Percentiles rank a stretch among this genome's conserved stretches.
Conservation (phyloP, 2,329 filamentous ascomycete genomes). For the Fusarium neocosmosporiellum region DNA sequence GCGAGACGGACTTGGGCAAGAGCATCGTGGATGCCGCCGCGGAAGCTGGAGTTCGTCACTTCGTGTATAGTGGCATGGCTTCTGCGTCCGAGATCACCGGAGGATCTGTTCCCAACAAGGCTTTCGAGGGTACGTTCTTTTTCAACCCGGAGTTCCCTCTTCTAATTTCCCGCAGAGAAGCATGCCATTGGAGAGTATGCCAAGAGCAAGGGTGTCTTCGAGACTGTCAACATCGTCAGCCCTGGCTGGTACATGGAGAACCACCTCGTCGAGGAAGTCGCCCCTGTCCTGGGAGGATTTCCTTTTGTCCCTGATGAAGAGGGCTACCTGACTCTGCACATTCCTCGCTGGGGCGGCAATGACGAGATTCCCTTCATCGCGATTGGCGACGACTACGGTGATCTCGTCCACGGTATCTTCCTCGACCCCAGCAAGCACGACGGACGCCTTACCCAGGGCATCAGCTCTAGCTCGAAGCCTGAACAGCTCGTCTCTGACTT, state of each 20-base stretch:
- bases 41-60: conserved; percentile 48
- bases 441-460: conserved; percentile 50
- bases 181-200: conserved; percentile 52
- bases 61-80: conserved; percentile 51
- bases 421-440: conserved; percentile 52
- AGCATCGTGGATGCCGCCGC: conserved; percentile 48
- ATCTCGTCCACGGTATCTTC: conserved; percentile 58
- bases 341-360: conserved; percentile 54
- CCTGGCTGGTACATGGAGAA: conserved; percentile 58
- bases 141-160: fast-evolving
- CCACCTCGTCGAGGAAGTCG: conserved; percentile 49
- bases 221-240: conserved; percentile 49
- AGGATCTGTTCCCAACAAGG: conserved; percentile 45
- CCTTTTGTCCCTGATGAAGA: conserved; percentile 50
- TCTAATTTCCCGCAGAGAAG: conserved; percentile 47
- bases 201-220: conserved; percentile 46
- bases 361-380: conserved; percentile 52
- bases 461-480: conserved; percentile 49
- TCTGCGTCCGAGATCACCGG: conserved; percentile 48
- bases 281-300: conserved; percentile 54
- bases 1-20: conserved; percentile 51
- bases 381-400: conserved; percentile 56
- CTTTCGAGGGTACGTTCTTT: conserved; percentile 49
- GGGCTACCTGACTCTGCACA: conserved; percentile 49
- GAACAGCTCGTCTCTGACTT: conserved; percentile 47